A percentile compares a stretch with the other conserved stretches of the same genome.
Evolutionary conservation across 1,284 basidiomycete genomes (phyloP).

Genomic region (Ceratobasidium sp.): DNA sequence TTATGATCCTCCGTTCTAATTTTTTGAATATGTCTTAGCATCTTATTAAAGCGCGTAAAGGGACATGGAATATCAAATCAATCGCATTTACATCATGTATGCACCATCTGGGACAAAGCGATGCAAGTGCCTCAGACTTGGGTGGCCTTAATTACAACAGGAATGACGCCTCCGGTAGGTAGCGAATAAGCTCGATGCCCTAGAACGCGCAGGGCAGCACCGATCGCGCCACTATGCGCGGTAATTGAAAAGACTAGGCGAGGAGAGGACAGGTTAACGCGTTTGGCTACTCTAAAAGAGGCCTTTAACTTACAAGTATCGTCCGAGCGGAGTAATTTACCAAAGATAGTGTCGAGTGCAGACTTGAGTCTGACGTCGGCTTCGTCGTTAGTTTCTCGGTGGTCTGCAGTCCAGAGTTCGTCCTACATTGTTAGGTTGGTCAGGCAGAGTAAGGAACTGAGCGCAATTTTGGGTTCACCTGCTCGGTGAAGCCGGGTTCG

Average conservation of each 20-base stretch:
- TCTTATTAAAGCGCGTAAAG: too few relatives aligned
- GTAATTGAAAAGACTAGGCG: slow-evolving; percentile 60
- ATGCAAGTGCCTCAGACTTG: neutral
- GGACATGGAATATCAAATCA: too few relatives aligned
- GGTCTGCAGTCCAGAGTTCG: slow-evolving; percentile 72
- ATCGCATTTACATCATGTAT: too few relatives aligned
- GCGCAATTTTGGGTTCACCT: slow-evolving; percentile 50
- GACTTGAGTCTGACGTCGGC: slow-evolving; percentile 64
- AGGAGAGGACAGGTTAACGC: slow-evolving; percentile 20
- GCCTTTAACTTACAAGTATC: slow-evolving; percentile 64
- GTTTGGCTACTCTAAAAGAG: slow-evolving; percentile 25
- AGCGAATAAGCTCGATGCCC: slow-evolving; percentile 35
- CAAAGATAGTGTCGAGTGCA: slow-evolving; percentile 76
- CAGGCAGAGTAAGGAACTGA: neutral
- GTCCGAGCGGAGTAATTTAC: slow-evolving; percentile 55
- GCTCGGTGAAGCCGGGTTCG: slow-evolving; percentile 77
- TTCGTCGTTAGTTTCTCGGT: slow-evolving; percentile 73
- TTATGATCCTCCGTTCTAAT: too few relatives aligned
- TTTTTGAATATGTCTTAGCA: too few relatives aligned
- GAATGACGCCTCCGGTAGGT: slow-evolving; percentile 40
- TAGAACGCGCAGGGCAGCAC: slow-evolving; percentile 22
- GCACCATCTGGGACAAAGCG: too few relatives aligned
- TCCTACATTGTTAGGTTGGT: slow-evolving; percentile 59
- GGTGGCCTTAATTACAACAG: slow-evolving; percentile 37
- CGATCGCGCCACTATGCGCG: slow-evolving; percentile 57